A percentile compares a stretch with the other conserved stretches of the same genome.
These are phyloP conservation scores for Physcomitrium patens DNA, from an alignment of 225 moss, liverwort and hornwort genomes.

Conservation along the genomic window DNA sequence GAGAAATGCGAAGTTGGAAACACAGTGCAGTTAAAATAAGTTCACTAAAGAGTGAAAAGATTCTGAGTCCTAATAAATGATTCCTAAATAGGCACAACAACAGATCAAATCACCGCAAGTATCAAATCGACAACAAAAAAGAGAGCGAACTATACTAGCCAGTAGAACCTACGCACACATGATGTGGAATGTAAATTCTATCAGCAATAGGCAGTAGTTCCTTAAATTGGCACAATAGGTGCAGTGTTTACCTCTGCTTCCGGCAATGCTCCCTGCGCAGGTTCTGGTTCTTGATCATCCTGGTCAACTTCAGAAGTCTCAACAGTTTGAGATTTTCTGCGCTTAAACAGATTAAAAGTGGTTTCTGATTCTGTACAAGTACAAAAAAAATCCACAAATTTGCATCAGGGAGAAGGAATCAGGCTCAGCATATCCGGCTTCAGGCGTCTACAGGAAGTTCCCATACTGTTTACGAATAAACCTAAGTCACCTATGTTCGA, in stretches of 20 bases:
- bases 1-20: background rate
- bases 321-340: slow-evolving; percentile 36
- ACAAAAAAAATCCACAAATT: slow-evolving; percentile 12
- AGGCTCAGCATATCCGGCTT: background rate
- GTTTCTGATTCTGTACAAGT: slow-evolving; percentile 34
- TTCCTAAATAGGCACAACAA: background rate
- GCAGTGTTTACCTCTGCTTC: slow-evolving; percentile 50
- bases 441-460: background rate
- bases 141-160: background rate
- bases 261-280: slow-evolving; percentile 34
- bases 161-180: background rate
- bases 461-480: background rate
- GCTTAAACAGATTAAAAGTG: slow-evolving; percentile 58
- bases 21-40: background rate
- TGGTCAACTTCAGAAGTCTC: slow-evolving; percentile 27
- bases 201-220: background rate
- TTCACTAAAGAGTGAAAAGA: background rate
- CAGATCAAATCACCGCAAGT: background rate
- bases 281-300: slow-evolving; percentile 24
- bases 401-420: background rate
- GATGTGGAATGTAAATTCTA: background rate
- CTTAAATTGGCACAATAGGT: background rate
- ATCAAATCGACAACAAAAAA: background rate
- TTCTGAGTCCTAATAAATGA: background rate
- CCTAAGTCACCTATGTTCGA: background rate